These are phyloP conservation scores for Russula sp. DNA, from an alignment of 768 basidiomycete genomes.

Conservation along the genomic window DNA sequence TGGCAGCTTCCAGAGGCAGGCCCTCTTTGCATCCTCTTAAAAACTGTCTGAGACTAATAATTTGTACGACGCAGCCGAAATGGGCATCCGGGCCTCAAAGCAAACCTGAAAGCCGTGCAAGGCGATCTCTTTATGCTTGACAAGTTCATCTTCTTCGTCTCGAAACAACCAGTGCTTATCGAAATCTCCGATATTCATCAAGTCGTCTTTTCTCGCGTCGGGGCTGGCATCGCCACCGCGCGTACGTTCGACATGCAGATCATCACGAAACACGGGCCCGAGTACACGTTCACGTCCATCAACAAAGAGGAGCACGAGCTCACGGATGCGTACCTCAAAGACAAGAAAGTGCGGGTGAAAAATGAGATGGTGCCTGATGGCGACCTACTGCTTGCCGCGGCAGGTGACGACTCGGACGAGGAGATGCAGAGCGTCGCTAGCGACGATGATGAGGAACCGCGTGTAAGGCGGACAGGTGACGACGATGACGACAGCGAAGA, in stretches of 20 bases:
- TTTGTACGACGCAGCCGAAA: conserved; percentile 55
- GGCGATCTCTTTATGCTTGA: conserved; percentile 98
- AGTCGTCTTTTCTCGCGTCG: conserved; percentile 90
- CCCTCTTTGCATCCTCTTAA: background rate
- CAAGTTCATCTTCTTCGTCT: conserved; percentile 96
- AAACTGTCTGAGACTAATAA: conserved; percentile 16
- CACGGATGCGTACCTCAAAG: conserved; percentile 79
- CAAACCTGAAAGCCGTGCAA: conserved; percentile 93
- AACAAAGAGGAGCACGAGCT: conserved; percentile 93
- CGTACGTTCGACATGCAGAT: conserved; percentile 94
- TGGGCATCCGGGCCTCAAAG: conserved; percentile 94
- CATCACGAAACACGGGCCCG: conserved; percentile 77
- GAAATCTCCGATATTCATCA: conserved; percentile 88
- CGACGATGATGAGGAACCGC: conserved; percentile 59
- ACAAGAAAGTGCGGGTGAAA: conserved; percentile 91
- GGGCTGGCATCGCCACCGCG: conserved; percentile 80
- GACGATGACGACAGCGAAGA: conserved; percentile 81
- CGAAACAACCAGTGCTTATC: conserved; percentile 89
- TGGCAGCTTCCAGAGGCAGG: conserved; percentile 79
- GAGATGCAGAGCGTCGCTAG: conserved; percentile 81
- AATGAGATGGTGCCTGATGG: conserved; percentile 93
- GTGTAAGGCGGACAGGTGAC: conserved; percentile 44
- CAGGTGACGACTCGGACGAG: conserved; percentile 70
- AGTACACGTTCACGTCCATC: conserved; percentile 88
- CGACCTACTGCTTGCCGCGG: conserved; percentile 66